phyloP scores from a whole-genome alignment of 768 basidiomycete species.

The Lactifluus subvellereus region DNA sequence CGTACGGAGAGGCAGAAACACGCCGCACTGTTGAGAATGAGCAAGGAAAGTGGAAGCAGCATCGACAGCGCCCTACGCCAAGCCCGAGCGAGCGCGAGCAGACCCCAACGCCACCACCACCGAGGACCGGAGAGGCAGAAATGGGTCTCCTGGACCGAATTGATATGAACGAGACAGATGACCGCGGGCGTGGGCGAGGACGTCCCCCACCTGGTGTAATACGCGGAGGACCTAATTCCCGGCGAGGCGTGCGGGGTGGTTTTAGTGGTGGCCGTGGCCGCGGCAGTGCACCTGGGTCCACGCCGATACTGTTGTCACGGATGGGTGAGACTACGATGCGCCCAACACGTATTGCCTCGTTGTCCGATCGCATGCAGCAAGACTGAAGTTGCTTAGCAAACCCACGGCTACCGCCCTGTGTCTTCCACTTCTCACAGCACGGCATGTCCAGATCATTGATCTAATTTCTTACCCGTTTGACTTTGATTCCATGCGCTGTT shows the following conservation, averaged over 20 bases:
- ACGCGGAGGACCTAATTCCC: not conserved
- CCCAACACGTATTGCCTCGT: not conserved
- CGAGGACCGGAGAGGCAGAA: constrained; percentile 4
- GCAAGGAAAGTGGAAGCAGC: not conserved
- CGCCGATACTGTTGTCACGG: constrained; percentile 5
- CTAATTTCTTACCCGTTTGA: not conserved
- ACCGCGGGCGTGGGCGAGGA: constrained; percentile 4
- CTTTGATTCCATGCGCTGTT: not conserved
- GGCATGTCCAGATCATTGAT: no score
- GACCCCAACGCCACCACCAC: not conserved
- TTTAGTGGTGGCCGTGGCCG: not conserved
- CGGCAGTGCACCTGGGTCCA: not conserved
- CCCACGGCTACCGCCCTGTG: not conserved
- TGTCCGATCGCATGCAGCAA: constrained; percentile 14
- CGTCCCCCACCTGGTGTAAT: not conserved
- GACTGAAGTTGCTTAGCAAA: not conserved
- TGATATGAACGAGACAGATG: constrained; percentile 1
- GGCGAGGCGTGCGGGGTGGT: constrained; percentile 3
- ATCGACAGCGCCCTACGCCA: not conserved
- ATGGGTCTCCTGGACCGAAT: constrained; percentile 8
- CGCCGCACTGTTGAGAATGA: not conserved
- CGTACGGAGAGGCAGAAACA: not conserved
- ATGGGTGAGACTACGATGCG: constrained; percentile 1
- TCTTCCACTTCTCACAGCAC: not conserved
- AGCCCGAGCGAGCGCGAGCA: not conserved